Evolutionary conservation across 768 basidiomycete genomes (phyloP).

Genomic region (Boletus vermiculosoides): DNA sequence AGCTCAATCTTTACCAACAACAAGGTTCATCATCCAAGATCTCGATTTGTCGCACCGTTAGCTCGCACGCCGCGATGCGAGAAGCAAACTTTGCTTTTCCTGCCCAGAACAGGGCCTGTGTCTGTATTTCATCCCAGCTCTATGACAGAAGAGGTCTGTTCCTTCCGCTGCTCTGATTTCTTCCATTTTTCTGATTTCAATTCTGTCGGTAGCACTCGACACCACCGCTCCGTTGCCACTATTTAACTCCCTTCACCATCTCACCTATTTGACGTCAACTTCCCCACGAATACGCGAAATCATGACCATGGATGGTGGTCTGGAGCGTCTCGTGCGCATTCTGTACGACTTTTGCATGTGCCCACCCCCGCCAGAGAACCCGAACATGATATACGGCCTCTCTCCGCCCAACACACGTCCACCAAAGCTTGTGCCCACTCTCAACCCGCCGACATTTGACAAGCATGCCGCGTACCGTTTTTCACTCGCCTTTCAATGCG

Average conservation of each 20-base stretch:
- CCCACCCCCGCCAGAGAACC: constrained; percentile 80
- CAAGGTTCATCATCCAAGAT: constrained; percentile 13
- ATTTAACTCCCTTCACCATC: constrained; percentile 93
- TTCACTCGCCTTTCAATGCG: constrained; percentile 91
- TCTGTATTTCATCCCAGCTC: constrained; percentile 90
- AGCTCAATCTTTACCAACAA: not conserved
- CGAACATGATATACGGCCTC: constrained; percentile 74
- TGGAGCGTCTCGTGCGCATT: constrained; percentile 92
- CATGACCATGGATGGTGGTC: constrained; percentile 95
- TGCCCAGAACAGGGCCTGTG: constrained; percentile 90
- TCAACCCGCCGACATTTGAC: constrained; percentile 71
- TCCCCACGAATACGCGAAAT: constrained; percentile 98
- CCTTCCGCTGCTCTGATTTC: not conserved
- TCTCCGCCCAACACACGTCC: constrained; percentile 60
- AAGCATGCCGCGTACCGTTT: constrained; percentile 87
- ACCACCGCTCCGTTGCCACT: constrained; percentile 62
- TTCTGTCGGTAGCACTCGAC: constrained; percentile 41
- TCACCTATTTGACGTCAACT: constrained; percentile 94
- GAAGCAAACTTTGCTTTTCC: constrained; percentile 96
- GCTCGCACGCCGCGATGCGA: constrained; percentile 57
- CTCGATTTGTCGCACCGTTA: constrained; percentile 15
- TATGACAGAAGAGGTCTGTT: constrained; percentile 89
- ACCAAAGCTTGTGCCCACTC: constrained; percentile 53
- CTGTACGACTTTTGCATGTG: constrained; percentile 84
- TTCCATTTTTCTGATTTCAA: constrained; percentile 9